Conservation (phyloP, 805 yeast genomes). For the Starmerella scarabaei region DNA sequence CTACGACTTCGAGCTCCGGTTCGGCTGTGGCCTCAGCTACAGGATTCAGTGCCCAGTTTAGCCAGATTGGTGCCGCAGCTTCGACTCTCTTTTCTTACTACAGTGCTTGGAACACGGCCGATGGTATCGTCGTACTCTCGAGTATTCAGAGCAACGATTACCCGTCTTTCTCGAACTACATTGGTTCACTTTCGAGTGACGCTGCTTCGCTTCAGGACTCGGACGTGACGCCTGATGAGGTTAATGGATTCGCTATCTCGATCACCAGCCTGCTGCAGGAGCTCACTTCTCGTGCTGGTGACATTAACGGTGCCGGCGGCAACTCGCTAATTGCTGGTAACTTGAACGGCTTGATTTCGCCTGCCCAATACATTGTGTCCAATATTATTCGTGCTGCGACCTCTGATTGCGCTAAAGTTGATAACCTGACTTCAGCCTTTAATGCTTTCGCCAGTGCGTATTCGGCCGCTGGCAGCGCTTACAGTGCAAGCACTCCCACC, state of each 20-base stretch:
- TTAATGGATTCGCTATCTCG: conserved; percentile 8
- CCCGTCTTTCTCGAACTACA: too few relatives aligned
- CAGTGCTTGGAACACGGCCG: too few relatives aligned
- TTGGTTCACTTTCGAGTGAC: too few relatives aligned
- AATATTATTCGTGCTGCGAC: conserved; percentile 5
- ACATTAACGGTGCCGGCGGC: conserved; percentile 20
- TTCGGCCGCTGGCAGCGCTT: neutral
- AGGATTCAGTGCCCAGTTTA: too few relatives aligned
- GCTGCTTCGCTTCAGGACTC: too few relatives aligned
- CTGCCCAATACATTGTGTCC: conserved; percentile 17
- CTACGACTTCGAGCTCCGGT: too few relatives aligned
- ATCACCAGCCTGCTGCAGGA: conserved; percentile 15
- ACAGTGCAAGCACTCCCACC: too few relatives aligned
- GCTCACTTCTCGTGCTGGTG: conserved; percentile 19
- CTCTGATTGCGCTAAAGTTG: conserved; percentile 5
- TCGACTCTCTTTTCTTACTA: too few relatives aligned
- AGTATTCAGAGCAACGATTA: too few relatives aligned
- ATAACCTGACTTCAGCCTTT: neutral
- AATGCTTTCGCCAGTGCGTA: neutral
- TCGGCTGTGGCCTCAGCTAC: too few relatives aligned
- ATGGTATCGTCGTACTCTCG: too few relatives aligned
- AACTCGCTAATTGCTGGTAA: conserved; percentile 19
- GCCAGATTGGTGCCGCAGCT: too few relatives aligned
- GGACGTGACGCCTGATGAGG: conserved; percentile 8
- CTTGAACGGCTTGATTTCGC: conserved; percentile 14